Conservation (phyloP, 148 eudicot species). For the Rhododendron henanense region DNA sequence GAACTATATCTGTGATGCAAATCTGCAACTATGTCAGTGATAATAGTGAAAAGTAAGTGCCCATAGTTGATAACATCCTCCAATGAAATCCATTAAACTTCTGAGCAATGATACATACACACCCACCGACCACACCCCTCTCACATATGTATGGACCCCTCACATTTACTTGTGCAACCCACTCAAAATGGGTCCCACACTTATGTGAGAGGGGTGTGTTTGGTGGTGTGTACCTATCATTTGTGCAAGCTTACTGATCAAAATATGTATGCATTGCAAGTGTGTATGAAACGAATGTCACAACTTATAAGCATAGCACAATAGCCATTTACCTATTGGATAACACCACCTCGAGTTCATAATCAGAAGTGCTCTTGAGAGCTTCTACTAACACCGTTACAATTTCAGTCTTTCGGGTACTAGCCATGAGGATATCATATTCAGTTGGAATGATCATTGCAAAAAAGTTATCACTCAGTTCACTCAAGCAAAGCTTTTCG, state of each 20-base stretch:
- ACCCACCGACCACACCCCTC: not conserved
- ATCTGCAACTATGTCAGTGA: not conserved
- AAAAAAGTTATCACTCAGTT: conserved; percentile 75
- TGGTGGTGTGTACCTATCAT: not conserved
- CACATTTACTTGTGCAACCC: too few species aligned
- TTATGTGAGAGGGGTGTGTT: too few species aligned
- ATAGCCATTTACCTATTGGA: conserved; percentile 62
- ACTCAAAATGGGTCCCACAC: too few species aligned
- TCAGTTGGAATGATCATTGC: conserved; percentile 85
- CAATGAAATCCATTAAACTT: not conserved
- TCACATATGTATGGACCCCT: too few species aligned
- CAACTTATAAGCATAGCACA: not conserved
- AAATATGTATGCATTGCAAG: not conserved
- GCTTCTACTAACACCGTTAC: conserved; percentile 68
- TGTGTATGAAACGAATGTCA: not conserved
- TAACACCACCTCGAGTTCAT: conserved; percentile 67
- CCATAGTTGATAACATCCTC: not conserved
- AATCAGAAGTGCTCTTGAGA: conserved; percentile 63
- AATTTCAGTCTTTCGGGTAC: conserved; percentile 88
- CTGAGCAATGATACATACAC: not conserved
- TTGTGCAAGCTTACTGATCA: not conserved
- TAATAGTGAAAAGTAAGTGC: not conserved
- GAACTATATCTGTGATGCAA: not conserved
- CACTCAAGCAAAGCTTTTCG: conserved; percentile 82
- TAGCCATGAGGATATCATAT: conserved; percentile 90